Base-by-base conservation (phyloP, 1,284 basidiomycete genomes). In the Anthracocystis walkeri region DNA sequence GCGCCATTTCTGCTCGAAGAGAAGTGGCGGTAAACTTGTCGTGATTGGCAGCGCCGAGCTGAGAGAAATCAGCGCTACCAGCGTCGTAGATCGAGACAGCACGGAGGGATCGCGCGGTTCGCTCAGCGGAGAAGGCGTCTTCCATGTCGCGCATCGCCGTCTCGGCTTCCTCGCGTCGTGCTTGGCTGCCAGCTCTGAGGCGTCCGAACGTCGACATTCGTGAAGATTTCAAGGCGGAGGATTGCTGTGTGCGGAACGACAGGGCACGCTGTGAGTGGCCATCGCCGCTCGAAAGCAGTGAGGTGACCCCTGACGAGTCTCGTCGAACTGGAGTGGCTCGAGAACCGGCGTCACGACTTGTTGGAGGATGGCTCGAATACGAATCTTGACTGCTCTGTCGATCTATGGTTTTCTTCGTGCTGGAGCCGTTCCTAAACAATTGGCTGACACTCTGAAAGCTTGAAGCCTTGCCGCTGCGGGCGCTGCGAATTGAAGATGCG, bases 231-330 rank as follows among this genome's bases (percentile, higher is more conserved):
- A 51, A 60, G 6, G 64, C 53, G 11, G 64, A 65, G 0, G 74
- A 72, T 3, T 51, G 61, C 12, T 69, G 62, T 4, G 74, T 74
- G 29, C 58, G 52, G 31, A 61, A 59, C 10, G 75, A 77, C 16
- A n/a, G 18, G 14, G 75, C 65, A 18, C 58, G 61, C 14, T 51
- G 65, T 21, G 69, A 72, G 29, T 68, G 65, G 7, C 64, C 63
- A n/a, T 78, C 72, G 14, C 58, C 68, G 25, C 66, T 65, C 3
- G 70, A 79, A 8, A 74, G 56, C 40, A 68, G 66, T 18, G 70
- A 73, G 18, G 69, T 59, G 7, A 42, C 18, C 16, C 62, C 56
- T 40, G 27, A 51, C 31, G 66, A 75, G 45, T 75, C 59, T 40
- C 62, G 58, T 12, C 66, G 64, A 5, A 42, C 21, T 20, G 59